These are phyloP conservation scores for Thecamonas trahens DNA, from an alignment of 78 protist species.

Conservation along the genomic window DNA sequence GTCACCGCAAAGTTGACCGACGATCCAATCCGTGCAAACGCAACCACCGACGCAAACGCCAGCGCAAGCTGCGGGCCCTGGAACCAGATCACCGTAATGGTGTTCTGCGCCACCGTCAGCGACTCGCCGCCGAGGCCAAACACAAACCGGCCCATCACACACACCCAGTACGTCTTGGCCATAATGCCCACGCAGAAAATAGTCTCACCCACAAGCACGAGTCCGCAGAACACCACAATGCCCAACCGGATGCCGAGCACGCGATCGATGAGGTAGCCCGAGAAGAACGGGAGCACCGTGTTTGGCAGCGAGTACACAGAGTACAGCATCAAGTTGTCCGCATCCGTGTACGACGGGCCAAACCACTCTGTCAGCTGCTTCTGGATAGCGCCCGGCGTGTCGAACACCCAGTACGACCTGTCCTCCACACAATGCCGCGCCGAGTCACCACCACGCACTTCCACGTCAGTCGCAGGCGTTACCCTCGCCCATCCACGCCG, in stretches of 20 bases:
- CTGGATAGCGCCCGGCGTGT: slow-evolving; percentile 22
- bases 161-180: slow-evolving; percentile 27
- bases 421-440: too few relatives aligned
- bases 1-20: slow-evolving; percentile 46
- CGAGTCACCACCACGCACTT: too few relatives aligned
- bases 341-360: not conserved
- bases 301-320: slow-evolving; percentile 41
- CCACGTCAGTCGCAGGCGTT: too few relatives aligned
- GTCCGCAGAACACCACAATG: slow-evolving; percentile 32
- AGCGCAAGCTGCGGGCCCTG: slow-evolving; percentile 40
- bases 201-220: slow-evolving; percentile 41
- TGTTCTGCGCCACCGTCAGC: slow-evolving; percentile 45
- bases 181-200: slow-evolving; percentile 27
- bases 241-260: slow-evolving; percentile 39
- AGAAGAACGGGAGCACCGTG: slow-evolving; percentile 43
- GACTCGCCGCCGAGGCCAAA: slow-evolving; percentile 68
- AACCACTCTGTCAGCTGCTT: slow-evolving; percentile 11
- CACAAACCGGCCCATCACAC: slow-evolving; percentile 40
- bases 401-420: slow-evolving; percentile 22
- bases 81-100: slow-evolving; percentile 55
- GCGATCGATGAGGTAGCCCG: slow-evolving; percentile 51
- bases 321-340: not conserved
- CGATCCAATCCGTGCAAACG: slow-evolving; percentile 47
- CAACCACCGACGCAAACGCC: slow-evolving; percentile 44
- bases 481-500: too few relatives aligned